Evolutionary conservation across 768 basidiomycete genomes (phyloP), one percentile per base, ranked within the genome.

Genomic region (Favolaschia claudopus): DNA sequence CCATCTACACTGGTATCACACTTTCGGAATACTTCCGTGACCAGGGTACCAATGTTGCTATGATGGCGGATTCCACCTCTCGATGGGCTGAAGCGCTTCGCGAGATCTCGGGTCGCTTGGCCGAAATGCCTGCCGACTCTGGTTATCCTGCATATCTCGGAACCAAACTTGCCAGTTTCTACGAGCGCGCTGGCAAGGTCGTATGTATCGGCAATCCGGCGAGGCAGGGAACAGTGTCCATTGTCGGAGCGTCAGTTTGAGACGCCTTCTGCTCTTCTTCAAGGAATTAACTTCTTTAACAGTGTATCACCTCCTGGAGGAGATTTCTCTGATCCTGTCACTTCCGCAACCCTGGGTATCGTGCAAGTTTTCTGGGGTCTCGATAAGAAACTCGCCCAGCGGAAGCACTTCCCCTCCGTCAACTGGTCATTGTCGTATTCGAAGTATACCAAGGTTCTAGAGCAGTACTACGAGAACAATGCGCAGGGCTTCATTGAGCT

Each of bases 341-440:
- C 96, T 8, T 89, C 95, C 40, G 93, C 97, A 32, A 99, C 97
- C 4, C 91, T 99, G 54, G 88, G 95, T 81, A 99, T 99, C 71
- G 97, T 99, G 10, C 97, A 99, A 70, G 97, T 99, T 65, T 99
- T 99, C 86, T 99, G 97, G 97, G 97, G 97, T 74, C 86, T 99
- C 25, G 97, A 99, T 79, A 99, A 99, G 88, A 95, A 96, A 73
- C 88, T 99, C 58, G 97, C 97, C 3, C 97, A 99, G 73, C 86
- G 96, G 62, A 99, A 99, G 76, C 96, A 99, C 74, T 99, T 99
- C 85, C 97, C 97, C 2, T 97, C 96, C n/a, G 96, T 99, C 74
- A 98, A 99, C 79, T 99, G 97, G 97, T 97, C 89, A 65, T 79
- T 97, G n/a, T 99, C 97, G 10, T 99, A 99, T 76, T 99, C 97